A percentile compares a stretch with the other conserved stretches of the same genome.
phyloP scores from a whole-genome alignment of 2,329 filamentous ascomycete genomes.

The Diplodia seriata region DNA sequence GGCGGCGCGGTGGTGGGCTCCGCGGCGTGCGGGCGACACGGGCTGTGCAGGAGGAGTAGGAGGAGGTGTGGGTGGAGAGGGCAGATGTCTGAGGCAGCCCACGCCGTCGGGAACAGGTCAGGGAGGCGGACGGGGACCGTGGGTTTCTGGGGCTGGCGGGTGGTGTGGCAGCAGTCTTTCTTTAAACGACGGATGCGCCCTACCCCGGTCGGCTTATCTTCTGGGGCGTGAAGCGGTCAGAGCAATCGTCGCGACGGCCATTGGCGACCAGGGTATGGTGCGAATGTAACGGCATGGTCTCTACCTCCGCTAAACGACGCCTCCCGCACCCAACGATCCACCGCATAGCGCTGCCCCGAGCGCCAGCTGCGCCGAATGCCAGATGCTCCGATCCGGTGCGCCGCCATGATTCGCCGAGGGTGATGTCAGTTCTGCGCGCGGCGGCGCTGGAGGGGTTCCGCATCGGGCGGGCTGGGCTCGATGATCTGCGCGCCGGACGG shows the following conservation, averaged over 20 bases:
- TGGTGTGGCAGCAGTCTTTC: slow-evolving; percentile 20
- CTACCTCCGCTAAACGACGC: slow-evolving; percentile 19
- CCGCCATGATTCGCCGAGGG: slow-evolving; percentile 10
- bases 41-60: background rate
- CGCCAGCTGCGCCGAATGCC: slow-evolving; percentile 14
- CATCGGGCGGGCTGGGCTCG: slow-evolving; percentile 18
- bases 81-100: slow-evolving; percentile 15
- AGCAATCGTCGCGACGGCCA: slow-evolving; percentile 22
- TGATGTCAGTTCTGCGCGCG: slow-evolving; percentile 15
- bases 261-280: slow-evolving; percentile 18
- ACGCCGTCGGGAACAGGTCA: slow-evolving; percentile 11
- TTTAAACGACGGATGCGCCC: slow-evolving; percentile 8
- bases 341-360: slow-evolving; percentile 21
- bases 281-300: slow-evolving; percentile 19
- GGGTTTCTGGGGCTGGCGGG: background rate
- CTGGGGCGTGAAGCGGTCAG: slow-evolving; percentile 26
- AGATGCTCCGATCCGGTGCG: slow-evolving; percentile 12
- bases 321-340: slow-evolving; percentile 26
- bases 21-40: slow-evolving; percentile 3
- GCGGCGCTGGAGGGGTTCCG: background rate
- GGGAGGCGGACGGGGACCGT: slow-evolving; percentile 4
- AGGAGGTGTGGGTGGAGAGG: slow-evolving; percentile 24
- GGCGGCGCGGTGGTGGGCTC: background rate
- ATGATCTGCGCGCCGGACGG: slow-evolving; percentile 13
- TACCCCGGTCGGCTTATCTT: slow-evolving; percentile 28